phyloP scores from a whole-genome alignment of 2,329 filamentous ascomycete species.

The Corniculantispora saksenae region DNA sequence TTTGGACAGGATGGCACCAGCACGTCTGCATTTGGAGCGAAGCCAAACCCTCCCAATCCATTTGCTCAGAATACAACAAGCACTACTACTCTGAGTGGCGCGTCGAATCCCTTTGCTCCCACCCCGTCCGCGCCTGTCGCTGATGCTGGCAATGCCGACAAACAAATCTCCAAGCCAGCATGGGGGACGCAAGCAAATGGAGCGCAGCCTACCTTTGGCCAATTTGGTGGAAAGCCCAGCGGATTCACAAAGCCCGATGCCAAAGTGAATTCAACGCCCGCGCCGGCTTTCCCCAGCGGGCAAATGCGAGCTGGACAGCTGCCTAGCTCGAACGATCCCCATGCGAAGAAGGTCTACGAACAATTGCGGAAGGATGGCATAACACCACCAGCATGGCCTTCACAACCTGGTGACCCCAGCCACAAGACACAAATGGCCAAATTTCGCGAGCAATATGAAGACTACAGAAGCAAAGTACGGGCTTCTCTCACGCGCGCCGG shows the following conservation, averaged over 20 bases:
- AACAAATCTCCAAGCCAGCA: not conserved
- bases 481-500: slow-evolving; percentile 59
- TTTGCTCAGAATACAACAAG: slow-evolving; percentile 31
- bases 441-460: slow-evolving; percentile 57
- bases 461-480: slow-evolving; percentile 58
- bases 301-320: not conserved
- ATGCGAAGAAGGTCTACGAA: slow-evolving; percentile 52
- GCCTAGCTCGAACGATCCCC: slow-evolving; percentile 36
- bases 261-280: slow-evolving; percentile 23
- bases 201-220: not conserved
- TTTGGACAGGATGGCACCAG: slow-evolving; percentile 35
- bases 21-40: slow-evolving; percentile 23
- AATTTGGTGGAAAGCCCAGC: not conserved
- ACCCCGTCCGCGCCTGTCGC: not conserved
- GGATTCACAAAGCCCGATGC: slow-evolving; percentile 23
- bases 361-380: slow-evolving; percentile 58
- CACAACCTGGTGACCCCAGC: slow-evolving; percentile 53
- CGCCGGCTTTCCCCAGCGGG: slow-evolving; percentile 11
- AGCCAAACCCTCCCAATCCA: slow-evolving; percentile 26
- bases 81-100: slow-evolving; percentile 23
- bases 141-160: not conserved
- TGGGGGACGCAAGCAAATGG: slow-evolving; percentile 9
- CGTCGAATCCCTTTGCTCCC: slow-evolving; percentile 16
- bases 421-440: slow-evolving; percentile 54
- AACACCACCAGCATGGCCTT: slow-evolving; percentile 55